These are phyloP conservation scores for Rhodotorula toruloides DNA, from an alignment of 768 basidiomycete genomes.

Conservation along the genomic window DNA sequence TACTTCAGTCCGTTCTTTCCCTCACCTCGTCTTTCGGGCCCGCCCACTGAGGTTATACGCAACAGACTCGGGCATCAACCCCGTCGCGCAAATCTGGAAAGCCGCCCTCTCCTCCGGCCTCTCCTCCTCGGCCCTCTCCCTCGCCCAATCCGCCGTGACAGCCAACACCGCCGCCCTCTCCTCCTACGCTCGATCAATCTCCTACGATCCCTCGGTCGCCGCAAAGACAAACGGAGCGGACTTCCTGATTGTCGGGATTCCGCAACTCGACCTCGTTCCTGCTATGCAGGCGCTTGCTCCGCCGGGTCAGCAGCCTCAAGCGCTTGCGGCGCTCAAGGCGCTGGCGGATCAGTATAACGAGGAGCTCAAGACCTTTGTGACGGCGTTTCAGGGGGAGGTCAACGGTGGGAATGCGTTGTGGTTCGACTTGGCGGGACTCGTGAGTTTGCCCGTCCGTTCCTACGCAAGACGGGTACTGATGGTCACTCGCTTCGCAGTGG, in stretches of 20 bases:
- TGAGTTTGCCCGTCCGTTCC: background rate
- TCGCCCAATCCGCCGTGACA: conserved; percentile 17
- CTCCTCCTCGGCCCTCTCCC: background rate
- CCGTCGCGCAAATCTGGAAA: conserved; percentile 25
- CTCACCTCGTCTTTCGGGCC: too few species aligned
- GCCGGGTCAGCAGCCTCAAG: background rate
- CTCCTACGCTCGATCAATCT: conserved; percentile 14
- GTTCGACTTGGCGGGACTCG: conserved; percentile 23
- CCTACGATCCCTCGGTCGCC: too few species aligned
- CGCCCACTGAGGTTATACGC: background rate
- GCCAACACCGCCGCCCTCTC: conserved; percentile 15
- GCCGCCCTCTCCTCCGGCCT: conserved; percentile 7
- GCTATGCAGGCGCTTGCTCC: background rate
- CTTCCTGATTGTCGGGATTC: conserved; percentile 33
- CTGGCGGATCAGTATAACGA: conserved; percentile 33
- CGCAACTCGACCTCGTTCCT: conserved; percentile 32
- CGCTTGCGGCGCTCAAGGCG: conserved; percentile 22
- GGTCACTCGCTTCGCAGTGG: background rate
- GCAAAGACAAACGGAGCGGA: conserved; percentile 15
- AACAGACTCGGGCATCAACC: conserved; percentile 24
- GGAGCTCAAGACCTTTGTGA: conserved; percentile 11
- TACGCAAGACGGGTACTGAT: too few species aligned
- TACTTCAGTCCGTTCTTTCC: conserved; percentile 18
- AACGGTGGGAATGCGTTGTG: conserved; percentile 2
- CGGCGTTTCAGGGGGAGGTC: conserved; percentile 4